A percentile compares a stretch with the other conserved stretches of the same genome.
Conservation (phyloP, 495 filamentous ascomycete species). For the Annulohypoxylon maeteangense region DNA sequence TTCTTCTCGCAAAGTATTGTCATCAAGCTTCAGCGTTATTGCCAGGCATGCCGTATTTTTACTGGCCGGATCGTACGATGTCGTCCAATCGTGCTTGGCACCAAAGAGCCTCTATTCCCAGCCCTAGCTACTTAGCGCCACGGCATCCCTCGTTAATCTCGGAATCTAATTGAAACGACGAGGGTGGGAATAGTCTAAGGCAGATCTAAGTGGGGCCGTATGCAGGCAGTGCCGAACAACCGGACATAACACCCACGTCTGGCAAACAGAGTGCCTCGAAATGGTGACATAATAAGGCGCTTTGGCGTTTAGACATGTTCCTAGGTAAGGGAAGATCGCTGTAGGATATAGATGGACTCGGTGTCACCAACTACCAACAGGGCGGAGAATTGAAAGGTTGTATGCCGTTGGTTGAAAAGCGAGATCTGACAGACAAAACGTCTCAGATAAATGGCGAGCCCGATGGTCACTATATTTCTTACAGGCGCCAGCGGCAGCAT, state of each 20-base stretch:
- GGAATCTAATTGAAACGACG: background rate
- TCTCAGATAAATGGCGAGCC: background rate
- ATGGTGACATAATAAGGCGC: background rate
- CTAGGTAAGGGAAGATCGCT: background rate
- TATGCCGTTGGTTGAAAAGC: background rate
- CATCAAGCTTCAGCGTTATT: no score
- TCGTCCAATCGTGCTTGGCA: background rate
- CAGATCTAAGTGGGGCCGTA: background rate
- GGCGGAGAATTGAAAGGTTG: background rate
- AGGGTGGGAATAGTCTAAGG: background rate
- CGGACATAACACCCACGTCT: background rate
- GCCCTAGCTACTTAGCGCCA: background rate
- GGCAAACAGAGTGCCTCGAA: background rate
- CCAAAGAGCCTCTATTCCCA: background rate
- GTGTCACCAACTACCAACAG: background rate
- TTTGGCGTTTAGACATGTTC: background rate
- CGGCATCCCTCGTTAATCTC: background rate
- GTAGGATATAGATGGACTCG: background rate
- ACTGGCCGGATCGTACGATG: background rate
- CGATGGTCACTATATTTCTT: conserved; percentile 31
- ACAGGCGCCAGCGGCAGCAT: conserved; percentile 47
- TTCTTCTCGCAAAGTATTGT: no score
- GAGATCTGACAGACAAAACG: background rate
- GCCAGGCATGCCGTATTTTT: background rate
- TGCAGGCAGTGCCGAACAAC: background rate